These are phyloP conservation scores for Tricholoma matsutake DNA, from an alignment of 768 basidiomycete species.

Conservation along the genomic window DNA sequence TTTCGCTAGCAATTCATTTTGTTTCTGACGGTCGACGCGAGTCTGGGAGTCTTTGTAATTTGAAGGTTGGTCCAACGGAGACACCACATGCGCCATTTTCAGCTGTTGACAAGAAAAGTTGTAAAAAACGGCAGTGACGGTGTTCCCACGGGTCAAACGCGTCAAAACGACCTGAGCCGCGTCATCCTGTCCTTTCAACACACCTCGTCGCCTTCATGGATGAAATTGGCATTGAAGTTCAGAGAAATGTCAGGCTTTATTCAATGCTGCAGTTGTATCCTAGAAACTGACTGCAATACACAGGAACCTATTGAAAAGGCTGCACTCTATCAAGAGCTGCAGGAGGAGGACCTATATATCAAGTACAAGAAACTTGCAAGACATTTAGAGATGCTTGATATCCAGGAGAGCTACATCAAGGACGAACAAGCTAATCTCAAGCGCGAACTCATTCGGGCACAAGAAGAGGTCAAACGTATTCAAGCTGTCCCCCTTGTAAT, in stretches of 20 bases:
- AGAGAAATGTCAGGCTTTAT: conserved; percentile 58
- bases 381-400: conserved; percentile 93
- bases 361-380: conserved; percentile 96
- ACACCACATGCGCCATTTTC: conserved; percentile 82
- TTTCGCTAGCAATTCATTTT: conserved; percentile 76
- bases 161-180: conserved; percentile 36
- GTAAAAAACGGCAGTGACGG: conserved; percentile 1
- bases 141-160: conserved; percentile 41
- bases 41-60: conserved; percentile 95
- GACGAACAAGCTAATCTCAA: conserved; percentile 98
- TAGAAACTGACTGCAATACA: conserved; percentile 4
- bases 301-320: conserved; percentile 95
- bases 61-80: conserved; percentile 87
- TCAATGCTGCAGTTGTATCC: background rate
- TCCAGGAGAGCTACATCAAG: conserved; percentile 96
- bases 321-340: conserved; percentile 80
- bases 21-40: conserved; percentile 72
- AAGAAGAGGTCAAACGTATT: conserved; percentile 99
- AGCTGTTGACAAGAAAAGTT: conserved; percentile 9
- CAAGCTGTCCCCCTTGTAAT: conserved; percentile 98
- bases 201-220: conserved; percentile 57
- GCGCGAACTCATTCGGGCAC: conserved; percentile 95
- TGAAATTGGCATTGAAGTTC: conserved; percentile 83
- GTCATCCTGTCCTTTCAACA: conserved; percentile 35
- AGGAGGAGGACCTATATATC: conserved; percentile 91